Percentiles rank a stretch among this genome's conserved stretches.
Evolutionary conservation across 2,329 filamentous ascomycete species (phyloP).

Genomic region (Fusarium praegraminearum): DNA sequence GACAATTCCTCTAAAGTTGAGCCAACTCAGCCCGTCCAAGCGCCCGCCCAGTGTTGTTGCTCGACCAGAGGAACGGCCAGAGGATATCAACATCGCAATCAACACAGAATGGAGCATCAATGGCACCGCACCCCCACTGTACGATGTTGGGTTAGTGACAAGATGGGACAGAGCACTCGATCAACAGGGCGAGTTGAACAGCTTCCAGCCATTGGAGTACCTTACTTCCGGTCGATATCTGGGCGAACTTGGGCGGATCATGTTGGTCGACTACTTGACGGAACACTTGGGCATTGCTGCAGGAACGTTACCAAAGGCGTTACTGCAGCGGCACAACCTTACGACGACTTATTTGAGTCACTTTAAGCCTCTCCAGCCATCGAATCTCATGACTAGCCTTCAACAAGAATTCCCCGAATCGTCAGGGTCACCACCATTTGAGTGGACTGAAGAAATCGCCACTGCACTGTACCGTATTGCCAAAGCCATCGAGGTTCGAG

Average conservation of each 20-base stretch:
- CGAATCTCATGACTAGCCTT: conserved; percentile 60
- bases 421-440: conserved; percentile 61
- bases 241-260: conserved; percentile 79
- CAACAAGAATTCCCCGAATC: conserved; percentile 64
- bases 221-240: conserved; percentile 85
- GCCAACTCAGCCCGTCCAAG: conserved; percentile 73
- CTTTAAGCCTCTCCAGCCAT: conserved; percentile 66
- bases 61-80: conserved; percentile 58
- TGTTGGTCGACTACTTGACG: conserved; percentile 74
- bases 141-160: conserved; percentile 72
- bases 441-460: conserved; percentile 73
- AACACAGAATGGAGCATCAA: conserved; percentile 90
- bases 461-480: conserved; percentile 73
- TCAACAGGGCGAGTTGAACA: conserved; percentile 73
- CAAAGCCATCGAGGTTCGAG: conserved; percentile 76
- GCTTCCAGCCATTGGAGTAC: conserved; percentile 86
- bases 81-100: conserved; percentile 76
- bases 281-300: conserved; percentile 55
- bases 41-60: conserved; percentile 62
- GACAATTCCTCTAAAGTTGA: conserved; percentile 77
- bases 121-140: conserved; percentile 76
- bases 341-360: conserved; percentile 80
- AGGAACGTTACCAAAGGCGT: conserved; percentile 64
- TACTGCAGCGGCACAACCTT: conserved; percentile 71
- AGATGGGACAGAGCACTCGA: conserved; percentile 78